Conservation (phyloP, 805 yeast genomes). For the Yueomyces sp. region DNA sequence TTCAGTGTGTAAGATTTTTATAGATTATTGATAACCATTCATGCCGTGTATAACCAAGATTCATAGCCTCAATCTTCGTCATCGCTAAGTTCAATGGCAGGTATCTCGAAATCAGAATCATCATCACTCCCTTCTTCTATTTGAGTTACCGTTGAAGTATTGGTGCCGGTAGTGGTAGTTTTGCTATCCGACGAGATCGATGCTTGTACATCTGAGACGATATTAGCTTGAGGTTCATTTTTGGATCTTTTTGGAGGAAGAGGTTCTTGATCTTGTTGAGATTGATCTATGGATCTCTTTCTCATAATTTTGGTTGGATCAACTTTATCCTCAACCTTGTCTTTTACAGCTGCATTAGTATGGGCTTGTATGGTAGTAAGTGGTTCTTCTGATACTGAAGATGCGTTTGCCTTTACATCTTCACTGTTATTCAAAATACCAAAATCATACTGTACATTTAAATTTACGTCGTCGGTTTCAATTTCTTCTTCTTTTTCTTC, state of each 20-base stretch:
- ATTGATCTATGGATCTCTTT: conserved; percentile 3
- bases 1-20: too few relatives aligned
- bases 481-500: conserved; percentile 2
- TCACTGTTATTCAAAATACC: background rate
- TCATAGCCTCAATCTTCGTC: conserved; percentile 4
- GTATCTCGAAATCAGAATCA: conserved; percentile 22
- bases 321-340: background rate
- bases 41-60: too few relatives aligned
- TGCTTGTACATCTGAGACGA: background rate
- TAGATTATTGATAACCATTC: too few relatives aligned
- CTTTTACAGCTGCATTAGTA: background rate
- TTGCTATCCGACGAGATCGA: background rate
- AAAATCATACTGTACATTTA: background rate
- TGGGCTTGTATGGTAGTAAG: background rate
- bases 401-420: background rate
- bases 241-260: background rate
- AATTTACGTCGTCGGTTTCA: background rate
- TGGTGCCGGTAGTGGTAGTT: background rate
- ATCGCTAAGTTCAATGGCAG: conserved; percentile 12
- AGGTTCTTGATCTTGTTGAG: background rate
- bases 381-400: background rate
- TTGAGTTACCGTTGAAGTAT: background rate
- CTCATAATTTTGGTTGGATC: conserved; percentile 3
- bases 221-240: background rate
- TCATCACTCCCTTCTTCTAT: conserved; percentile 8